Evolutionary conservation across 2,329 filamentous ascomycete genomes (phyloP), one percentile per base, ranked within the genome.

Genomic region (Paecilomyces sp.): DNA sequence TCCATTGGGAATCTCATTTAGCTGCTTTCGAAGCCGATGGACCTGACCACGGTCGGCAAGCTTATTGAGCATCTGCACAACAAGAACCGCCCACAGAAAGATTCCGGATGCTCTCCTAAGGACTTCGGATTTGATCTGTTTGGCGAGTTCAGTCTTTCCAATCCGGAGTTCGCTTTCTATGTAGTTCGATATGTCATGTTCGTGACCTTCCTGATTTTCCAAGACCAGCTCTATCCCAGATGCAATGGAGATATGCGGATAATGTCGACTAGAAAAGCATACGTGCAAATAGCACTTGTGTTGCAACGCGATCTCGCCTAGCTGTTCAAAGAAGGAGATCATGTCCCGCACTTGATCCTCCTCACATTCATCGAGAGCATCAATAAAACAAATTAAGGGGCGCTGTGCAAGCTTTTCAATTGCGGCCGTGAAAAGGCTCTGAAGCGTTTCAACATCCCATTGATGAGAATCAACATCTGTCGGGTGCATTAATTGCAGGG

Each of bases 21-120:
- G 67, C 59, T 67, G 69, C 58, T 68, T 61, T 22, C 66, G 63
- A 3, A 80, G 58, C 0, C 60, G 62, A 24, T 69, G 62, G 0
- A 75, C 62, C 0, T 68, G 64, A 22, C 75, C 70, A 3, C 63
- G 30, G 7, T 66, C 66, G 57, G 65, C 74, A 59, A 76, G 74
- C 51, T 73, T 70, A 50, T 80, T 79, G 0, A 82, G 64, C 1
- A 81, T 80, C 1, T 68, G 60, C 1, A 80, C 67, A 1, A 79
- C 78, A 1, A 80, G 66, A 0, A 77, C 70, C 5, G 73, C 74
- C 76, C 79, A 81, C 53, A 81, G 63, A 56, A 81, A 81, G 3
- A 81, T 67, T 0, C 79, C 76, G 1, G 70, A 71, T 0, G 79
- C 68, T 30, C 75, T 79, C 11, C 68, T 55, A 3, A 66, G 63